A percentile compares a stretch with the other conserved stretches of the same genome.
These are phyloP conservation scores for Persicaria maculosa DNA, from an alignment of 148 eudicot genomes.

Conservation along the genomic window DNA sequence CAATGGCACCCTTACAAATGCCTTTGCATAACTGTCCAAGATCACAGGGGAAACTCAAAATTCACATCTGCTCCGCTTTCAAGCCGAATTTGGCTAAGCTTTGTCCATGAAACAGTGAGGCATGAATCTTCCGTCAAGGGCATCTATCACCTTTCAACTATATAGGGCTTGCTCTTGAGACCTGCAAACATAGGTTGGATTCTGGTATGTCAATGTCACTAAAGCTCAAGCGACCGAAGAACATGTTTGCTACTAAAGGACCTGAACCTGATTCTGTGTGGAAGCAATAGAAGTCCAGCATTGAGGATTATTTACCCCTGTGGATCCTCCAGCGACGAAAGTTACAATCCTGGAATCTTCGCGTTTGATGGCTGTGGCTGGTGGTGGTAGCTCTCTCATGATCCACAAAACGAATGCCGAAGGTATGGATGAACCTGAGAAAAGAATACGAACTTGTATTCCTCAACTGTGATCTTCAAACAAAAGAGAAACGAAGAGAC, in stretches of 20 bases:
- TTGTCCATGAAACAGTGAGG: not conserved
- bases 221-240: too few species aligned
- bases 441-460: not conserved
- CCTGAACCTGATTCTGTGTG: slow-evolving; percentile 72
- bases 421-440: slow-evolving; percentile 74
- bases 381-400: slow-evolving; percentile 87
- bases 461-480: not conserved
- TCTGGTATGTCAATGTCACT: not conserved
- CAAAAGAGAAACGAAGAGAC: not conserved
- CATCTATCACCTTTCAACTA: not conserved
- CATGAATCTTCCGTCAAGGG: not conserved
- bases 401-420: slow-evolving; percentile 73
- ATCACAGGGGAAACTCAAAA: not conserved
- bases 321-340: slow-evolving; percentile 47
- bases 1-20: not conserved
- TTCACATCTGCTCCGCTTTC: not conserved
- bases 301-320: slow-evolving; percentile 38
- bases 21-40: not conserved
- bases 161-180: slow-evolving; percentile 11
- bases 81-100: not conserved
- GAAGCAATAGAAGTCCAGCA: slow-evolving; percentile 63
- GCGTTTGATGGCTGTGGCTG: slow-evolving; percentile 22
- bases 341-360: slow-evolving; percentile 67
- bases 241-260: not conserved
- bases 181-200: not conserved